Evolutionary conservation across 331 rosid genomes (phyloP).

Genomic region (Rhamnella rubrinervis): DNA sequence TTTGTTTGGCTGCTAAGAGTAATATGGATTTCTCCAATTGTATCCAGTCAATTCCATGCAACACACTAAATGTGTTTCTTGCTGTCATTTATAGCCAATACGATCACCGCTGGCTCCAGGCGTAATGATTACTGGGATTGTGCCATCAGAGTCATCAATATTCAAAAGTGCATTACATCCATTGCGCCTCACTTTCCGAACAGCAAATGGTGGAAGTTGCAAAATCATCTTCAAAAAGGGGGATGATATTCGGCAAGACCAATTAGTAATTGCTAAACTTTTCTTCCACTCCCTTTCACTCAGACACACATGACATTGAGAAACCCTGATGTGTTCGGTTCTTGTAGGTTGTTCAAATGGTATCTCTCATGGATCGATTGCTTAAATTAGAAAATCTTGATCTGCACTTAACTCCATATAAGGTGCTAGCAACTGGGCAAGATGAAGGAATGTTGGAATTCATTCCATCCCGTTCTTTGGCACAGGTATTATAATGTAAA

Average conservation of each 20-base stretch:
- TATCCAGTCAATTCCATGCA: slow-evolving; percentile 18
- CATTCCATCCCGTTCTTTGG: slow-evolving; percentile 89
- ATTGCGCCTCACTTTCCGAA: slow-evolving; percentile 83
- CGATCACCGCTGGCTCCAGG: slow-evolving; percentile 90
- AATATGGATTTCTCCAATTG: not conserved
- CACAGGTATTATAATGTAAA: slow-evolving; percentile 51
- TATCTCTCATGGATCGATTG: slow-evolving; percentile 93
- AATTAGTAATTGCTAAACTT: slow-evolving; percentile 57
- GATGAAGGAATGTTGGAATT: slow-evolving; percentile 99
- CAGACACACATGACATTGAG: not conserved
- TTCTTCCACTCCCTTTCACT: slow-evolving; percentile 22
- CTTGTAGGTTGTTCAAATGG: slow-evolving; percentile 96
- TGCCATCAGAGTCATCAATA: slow-evolving; percentile 89
- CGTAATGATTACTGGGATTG: slow-evolving; percentile 81
- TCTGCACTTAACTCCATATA: slow-evolving; percentile 84
- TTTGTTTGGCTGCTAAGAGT: not conserved
- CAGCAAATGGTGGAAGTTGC: slow-evolving; percentile 77
- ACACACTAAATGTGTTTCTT: slow-evolving; percentile 21
- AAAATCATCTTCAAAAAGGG: slow-evolving; percentile 92
- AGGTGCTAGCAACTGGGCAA: slow-evolving; percentile 97
- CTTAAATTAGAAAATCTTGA: slow-evolving; percentile 95
- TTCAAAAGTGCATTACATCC: slow-evolving; percentile 98
- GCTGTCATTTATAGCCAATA: slow-evolving; percentile 66
- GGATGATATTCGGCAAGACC: slow-evolving; percentile 98
- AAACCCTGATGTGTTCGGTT: slow-evolving; percentile 20